Base-by-base conservation (phyloP, 148 eudicot species). In the Chenopodium formosanum region DNA sequence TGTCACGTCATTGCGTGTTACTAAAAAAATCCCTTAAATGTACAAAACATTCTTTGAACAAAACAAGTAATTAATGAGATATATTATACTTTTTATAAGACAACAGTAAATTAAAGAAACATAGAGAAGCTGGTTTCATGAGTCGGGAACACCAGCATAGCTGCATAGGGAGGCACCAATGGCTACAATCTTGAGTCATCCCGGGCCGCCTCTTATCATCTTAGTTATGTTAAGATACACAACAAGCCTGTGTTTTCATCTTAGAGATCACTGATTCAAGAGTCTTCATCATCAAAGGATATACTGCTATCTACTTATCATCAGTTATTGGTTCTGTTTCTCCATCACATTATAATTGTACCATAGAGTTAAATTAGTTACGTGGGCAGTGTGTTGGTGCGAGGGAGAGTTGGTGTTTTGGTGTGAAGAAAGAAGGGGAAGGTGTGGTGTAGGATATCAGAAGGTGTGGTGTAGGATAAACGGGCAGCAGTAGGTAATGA, bases 51-150 rank as follows among this genome's bases (percentile, higher is more conserved):
- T 27, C 0, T 10, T 34, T 17, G 29, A 67, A 1, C 2, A 62
- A 27, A 52, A 52, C 8, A 31, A 48, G 10, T 3, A 53, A 27
- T 29, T 72, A 78, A 71, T 46, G 73, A 72, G 72, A 70, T 62
- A 22, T 72, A 73, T 3, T 62, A 34, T 3, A 34, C 37, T 34
- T 34, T 34, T 34, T 34, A 53, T 64, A 82, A 70, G 82, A 82
- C 32, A 70, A 29, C 19, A 88, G 27, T 67, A 90, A 37, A 37
- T 37, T 37, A 5, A 78, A 82, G 82, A 80, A 40, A 90, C 90
- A 86, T 84, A 91, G 9, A 93, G 81, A 77, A 93, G 85, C 83
- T 90, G 86, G 81, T 93, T 93, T 95, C 97, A 91, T 4, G 93
- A 58, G 76, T 91, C 95, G 2, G 97, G 97, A 27, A 93, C 91